These are phyloP conservation scores for Flaveria trinervia DNA, from an alignment of 129 eudicot species.

Conservation along the genomic window DNA sequence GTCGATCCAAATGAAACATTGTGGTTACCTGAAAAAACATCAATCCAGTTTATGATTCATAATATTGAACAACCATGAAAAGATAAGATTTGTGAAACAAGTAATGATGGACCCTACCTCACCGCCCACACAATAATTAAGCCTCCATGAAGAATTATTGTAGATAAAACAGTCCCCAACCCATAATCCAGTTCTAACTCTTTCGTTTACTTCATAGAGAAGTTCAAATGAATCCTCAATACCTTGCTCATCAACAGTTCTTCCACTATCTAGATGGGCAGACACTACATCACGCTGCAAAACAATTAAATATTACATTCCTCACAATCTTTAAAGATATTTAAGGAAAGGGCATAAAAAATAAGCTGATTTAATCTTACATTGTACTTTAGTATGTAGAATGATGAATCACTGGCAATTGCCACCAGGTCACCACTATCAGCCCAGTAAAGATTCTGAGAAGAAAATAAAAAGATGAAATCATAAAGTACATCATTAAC, in stretches of 20 bases:
- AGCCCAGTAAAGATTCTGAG: constrained; percentile 97
- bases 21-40: constrained; percentile 76
- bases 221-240: constrained; percentile 90
- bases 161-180: constrained; percentile 98
- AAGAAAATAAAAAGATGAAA: constrained; percentile 6
- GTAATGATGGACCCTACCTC: constrained; percentile 58
- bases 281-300: constrained; percentile 94
- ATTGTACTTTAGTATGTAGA: constrained; percentile 83
- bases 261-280: constrained; percentile 89
- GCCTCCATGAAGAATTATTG: constrained; percentile 96
- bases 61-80: not conserved
- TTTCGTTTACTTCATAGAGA: constrained; percentile 82
- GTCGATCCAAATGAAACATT: constrained; percentile 98
- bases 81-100: not conserved
- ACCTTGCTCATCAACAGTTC: constrained; percentile 86
- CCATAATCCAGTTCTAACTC: constrained; percentile 97
- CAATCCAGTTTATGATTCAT: not conserved
- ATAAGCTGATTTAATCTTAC: constrained; percentile 43
- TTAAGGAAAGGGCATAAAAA: not conserved
- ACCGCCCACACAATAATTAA: constrained; percentile 98
- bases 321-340: not conserved
- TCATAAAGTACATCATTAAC: not conserved
- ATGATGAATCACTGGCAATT: constrained; percentile 88
- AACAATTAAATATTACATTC: constrained; percentile 4
- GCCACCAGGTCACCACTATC: constrained; percentile 97